A percentile compares a stretch with the other conserved stretches of the same genome.
phyloP scores from a whole-genome alignment of 345 rosid species.

The Melaleuca quinquenervia region DNA sequence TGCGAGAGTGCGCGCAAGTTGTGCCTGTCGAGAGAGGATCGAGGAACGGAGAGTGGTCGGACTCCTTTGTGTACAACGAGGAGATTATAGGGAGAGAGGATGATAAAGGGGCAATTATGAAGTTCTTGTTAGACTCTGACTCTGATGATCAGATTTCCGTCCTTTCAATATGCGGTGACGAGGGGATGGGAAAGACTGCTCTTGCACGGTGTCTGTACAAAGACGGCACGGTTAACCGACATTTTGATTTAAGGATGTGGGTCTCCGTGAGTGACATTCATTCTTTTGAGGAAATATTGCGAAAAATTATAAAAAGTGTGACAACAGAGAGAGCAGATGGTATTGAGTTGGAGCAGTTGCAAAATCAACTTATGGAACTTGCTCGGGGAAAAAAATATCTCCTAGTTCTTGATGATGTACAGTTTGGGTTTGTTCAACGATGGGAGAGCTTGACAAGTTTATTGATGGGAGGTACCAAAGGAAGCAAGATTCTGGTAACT shows the following conservation, averaged over 20 bases:
- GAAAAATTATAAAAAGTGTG: neutral
- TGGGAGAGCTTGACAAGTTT: neutral
- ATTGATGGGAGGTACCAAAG: neutral
- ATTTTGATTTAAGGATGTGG: constrained; percentile 1
- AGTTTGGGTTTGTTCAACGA: neutral
- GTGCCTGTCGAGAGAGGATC: neutral
- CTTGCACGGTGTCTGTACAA: neutral
- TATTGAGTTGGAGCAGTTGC: neutral
- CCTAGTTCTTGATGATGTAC: neutral
- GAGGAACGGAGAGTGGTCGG: neutral
- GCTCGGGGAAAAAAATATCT: neutral
- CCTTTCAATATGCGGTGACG: neutral
- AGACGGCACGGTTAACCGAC: neutral
- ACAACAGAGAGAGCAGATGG: neutral
- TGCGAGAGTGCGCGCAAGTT: too few relatives aligned
- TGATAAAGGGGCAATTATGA: neutral
- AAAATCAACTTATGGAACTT: neutral
- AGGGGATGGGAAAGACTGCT: constrained; percentile 1
- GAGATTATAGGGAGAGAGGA: neutral
- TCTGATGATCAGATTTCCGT: neutral
- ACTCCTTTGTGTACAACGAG: neutral
- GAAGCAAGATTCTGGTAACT: neutral
- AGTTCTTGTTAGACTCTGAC: neutral
- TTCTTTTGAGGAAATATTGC: neutral
- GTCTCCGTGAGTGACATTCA: neutral